Conservation (phyloP, 805 yeast species). For the Wickerhamomyces queroliae region DNA sequence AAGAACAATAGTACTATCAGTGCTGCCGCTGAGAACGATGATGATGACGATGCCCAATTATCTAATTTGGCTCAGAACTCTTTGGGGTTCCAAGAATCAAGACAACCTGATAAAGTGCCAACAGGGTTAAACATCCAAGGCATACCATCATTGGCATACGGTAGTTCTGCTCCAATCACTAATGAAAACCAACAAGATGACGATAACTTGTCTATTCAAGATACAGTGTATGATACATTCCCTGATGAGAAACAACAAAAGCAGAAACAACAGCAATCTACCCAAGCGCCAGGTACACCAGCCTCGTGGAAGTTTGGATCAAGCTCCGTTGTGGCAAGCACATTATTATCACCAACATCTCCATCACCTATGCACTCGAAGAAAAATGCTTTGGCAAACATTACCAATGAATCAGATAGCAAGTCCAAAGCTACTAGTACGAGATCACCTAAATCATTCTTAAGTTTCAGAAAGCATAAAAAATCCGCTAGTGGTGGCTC, state of each 20-base stretch:
- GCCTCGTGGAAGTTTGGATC: slow-evolving; percentile 1
- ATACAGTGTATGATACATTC: background rate
- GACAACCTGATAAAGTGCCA: slow-evolving; percentile 16
- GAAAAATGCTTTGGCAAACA: slow-evolving; percentile 1
- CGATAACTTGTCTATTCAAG: background rate
- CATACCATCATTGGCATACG: background rate
- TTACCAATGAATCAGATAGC: slow-evolving; percentile 1
- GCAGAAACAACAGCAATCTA: background rate
- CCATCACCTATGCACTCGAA: slow-evolving; percentile 8
- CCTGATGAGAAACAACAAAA: background rate
- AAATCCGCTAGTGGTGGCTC: slow-evolving; percentile 18
- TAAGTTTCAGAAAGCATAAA: slow-evolving; percentile 19
- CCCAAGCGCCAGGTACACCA: background rate
- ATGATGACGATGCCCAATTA: slow-evolving; percentile 1
- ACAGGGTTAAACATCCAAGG: slow-evolving; percentile 18
- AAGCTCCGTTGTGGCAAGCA: background rate
- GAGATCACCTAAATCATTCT: slow-evolving; percentile 22
- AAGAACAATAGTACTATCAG: background rate
- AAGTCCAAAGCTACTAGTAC: slow-evolving; percentile 14
- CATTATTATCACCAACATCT: slow-evolving; percentile 9
- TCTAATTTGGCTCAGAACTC: slow-evolving; percentile 9
- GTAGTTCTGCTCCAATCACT: background rate
- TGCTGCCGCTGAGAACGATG: slow-evolving; percentile 1
- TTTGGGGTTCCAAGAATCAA: slow-evolving; percentile 12
- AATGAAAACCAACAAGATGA: background rate